These are phyloP conservation scores for Heliocybe sulcata DNA, from an alignment of 1,284 basidiomycete species.

Conservation along the genomic window DNA sequence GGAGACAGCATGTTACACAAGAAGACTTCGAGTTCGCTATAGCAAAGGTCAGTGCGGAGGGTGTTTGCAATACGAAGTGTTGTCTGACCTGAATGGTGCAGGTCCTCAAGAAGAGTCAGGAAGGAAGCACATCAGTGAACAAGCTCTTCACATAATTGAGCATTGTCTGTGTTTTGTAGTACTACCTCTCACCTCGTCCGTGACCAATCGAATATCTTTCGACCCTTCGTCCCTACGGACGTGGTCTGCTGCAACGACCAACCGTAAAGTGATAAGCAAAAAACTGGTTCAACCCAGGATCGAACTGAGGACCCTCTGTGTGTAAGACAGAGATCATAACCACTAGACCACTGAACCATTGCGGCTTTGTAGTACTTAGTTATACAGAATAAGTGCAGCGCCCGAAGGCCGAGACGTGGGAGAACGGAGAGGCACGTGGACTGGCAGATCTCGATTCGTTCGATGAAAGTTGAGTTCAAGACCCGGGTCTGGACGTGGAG, in stretches of 20 bases:
- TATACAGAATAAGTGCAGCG: no score
- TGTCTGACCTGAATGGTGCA: constrained; percentile 18
- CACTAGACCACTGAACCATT: constrained; percentile 24
- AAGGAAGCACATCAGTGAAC: constrained; percentile 85
- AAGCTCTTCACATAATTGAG: constrained; percentile 74
- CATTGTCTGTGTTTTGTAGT: background rate
- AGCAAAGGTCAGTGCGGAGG: constrained; percentile 62
- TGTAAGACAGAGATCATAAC: constrained; percentile 23
- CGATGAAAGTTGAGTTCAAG: background rate
- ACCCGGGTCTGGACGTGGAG: no score
- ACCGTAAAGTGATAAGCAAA: no score
- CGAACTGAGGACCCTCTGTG: constrained; percentile 23
- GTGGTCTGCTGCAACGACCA: no score
- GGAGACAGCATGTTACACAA: constrained; percentile 94
- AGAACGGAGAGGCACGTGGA: background rate
- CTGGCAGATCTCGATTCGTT: background rate
- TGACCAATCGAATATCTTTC: no score
- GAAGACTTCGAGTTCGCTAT: constrained; percentile 99
- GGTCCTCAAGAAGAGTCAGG: constrained; percentile 91
- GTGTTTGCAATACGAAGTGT: background rate
- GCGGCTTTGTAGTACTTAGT: no score
- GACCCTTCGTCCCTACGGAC: no score
- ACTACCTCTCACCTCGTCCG: no score
- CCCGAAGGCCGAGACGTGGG: no score
- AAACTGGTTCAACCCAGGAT: constrained; percentile 18